Evolutionary conservation across 2,329 filamentous ascomycete species (phyloP).

Genomic region (Ophiocordyceps camponoti-leonardi): DNA sequence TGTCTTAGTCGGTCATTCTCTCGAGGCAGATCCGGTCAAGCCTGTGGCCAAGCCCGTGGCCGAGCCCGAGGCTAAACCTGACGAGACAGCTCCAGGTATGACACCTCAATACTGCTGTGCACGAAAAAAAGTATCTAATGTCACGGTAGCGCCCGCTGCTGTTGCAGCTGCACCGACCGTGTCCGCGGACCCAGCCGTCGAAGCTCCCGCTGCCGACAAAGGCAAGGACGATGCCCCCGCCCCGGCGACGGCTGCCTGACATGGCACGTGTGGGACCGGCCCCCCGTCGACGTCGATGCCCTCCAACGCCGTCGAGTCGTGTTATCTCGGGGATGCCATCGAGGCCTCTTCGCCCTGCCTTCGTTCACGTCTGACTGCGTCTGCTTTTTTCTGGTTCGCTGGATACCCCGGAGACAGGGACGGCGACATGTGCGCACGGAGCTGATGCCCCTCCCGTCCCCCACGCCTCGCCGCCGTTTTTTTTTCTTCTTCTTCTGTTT

Average conservation of each 20-base stretch:
- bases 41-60: slow-evolving; percentile 12
- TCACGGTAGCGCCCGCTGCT: slow-evolving; percentile 10
- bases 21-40: slow-evolving; percentile 10
- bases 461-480: slow-evolving; percentile 4
- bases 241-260: slow-evolving; percentile 8
- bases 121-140: slow-evolving; percentile 2
- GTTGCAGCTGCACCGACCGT: slow-evolving; percentile 10
- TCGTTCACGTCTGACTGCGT: not conserved
- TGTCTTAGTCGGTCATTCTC: slow-evolving; percentile 8
- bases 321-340: not conserved
- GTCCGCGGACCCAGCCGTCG: slow-evolving; percentile 9
- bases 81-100: slow-evolving; percentile 9
- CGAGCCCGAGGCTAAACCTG: slow-evolving; percentile 9
- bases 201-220: slow-evolving; percentile 11
- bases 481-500: not conserved
- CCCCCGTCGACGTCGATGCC: not conserved
- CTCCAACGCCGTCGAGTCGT: not conserved
- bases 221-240: slow-evolving; percentile 10
- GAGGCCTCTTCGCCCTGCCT: not conserved
- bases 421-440: slow-evolving; percentile 5
- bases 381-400: not conserved
- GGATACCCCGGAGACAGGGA: slow-evolving; percentile 10
- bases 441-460: slow-evolving; percentile 10
- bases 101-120: not conserved
- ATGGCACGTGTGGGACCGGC: not conserved